These are phyloP conservation scores for Tillandsia fasciculata DNA, from an alignment of 176 grass and related monocot genomes.

Conservation along the genomic window DNA sequence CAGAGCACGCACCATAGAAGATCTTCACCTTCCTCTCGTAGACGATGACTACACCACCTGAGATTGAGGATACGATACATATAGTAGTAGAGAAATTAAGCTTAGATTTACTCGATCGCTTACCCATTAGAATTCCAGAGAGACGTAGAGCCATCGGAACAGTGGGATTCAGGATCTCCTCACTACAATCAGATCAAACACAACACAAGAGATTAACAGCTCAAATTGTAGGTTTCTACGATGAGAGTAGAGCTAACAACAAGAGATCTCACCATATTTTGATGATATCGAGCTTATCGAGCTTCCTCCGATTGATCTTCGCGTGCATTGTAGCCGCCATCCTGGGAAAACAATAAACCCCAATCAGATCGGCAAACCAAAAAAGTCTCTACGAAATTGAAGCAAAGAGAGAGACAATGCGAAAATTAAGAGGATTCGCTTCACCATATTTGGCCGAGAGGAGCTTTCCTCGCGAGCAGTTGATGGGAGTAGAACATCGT, in stretches of 20 bases:
- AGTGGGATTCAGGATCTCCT: constrained; percentile 88
- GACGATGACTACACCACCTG: constrained; percentile 92
- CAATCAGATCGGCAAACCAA: too few relatives aligned
- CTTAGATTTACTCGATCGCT: constrained; percentile 16
- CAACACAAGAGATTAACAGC: background rate
- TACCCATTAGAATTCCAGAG: constrained; percentile 92
- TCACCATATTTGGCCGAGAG: too few relatives aligned
- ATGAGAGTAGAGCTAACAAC: background rate
- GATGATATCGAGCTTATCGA: constrained; percentile 84
- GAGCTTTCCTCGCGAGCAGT: too few relatives aligned
- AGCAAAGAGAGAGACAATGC: too few relatives aligned
- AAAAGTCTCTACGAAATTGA: too few relatives aligned
- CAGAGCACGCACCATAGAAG: constrained; percentile 45
- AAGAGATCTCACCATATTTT: constrained; percentile 58
- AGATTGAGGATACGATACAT: background rate
- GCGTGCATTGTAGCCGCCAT: constrained; percentile 87
- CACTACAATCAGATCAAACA: constrained; percentile 23
- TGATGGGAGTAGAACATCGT: too few relatives aligned
- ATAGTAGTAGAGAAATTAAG: background rate
- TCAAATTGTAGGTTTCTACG: background rate
- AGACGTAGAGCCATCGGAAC: constrained; percentile 92
- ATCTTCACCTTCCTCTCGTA: constrained; percentile 91
- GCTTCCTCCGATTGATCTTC: constrained; percentile 73
- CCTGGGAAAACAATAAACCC: background rate
- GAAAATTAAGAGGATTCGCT: too few relatives aligned